A percentile compares a stretch with the other conserved stretches of the same genome.
Evolutionary conservation across 78 protist species (phyloP).

Genomic region (Speleostelium caveatum): DNA sequence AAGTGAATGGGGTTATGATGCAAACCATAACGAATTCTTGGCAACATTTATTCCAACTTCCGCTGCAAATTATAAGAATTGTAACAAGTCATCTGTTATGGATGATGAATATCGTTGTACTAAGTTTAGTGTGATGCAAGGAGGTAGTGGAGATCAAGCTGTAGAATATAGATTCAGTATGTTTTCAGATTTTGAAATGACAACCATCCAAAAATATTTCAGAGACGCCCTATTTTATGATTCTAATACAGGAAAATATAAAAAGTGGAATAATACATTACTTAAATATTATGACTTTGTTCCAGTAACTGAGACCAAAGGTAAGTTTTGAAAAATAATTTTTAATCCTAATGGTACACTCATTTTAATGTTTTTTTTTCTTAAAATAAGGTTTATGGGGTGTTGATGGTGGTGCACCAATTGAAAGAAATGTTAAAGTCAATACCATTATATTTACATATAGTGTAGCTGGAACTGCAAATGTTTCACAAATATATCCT

Average conservation of each 20-base stretch:
- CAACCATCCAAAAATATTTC: neutral
- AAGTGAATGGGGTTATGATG: constrained; percentile 36
- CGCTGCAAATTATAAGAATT: constrained; percentile 9
- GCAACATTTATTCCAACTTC: constrained; percentile 1
- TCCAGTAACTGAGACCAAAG: neutral
- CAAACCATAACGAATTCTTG: constrained; percentile 3
- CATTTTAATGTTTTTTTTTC: too few relatives aligned
- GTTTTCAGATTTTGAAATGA: constrained; percentile 15
- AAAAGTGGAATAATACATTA: neutral
- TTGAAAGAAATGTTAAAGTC: neutral
- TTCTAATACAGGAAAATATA: neutral
- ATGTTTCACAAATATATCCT: neutral
- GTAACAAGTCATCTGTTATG: neutral
- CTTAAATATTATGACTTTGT: neutral
- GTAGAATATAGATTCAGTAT: neutral
- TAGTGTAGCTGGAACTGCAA: neutral
- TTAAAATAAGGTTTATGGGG: neutral
- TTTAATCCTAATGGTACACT: too few relatives aligned
- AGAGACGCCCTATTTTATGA: neutral
- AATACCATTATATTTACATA: neutral
- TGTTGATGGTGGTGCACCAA: neutral
- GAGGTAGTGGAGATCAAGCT: neutral
- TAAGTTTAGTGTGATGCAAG: constrained; percentile 31
- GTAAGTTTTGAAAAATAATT: too few relatives aligned
- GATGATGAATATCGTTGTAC: neutral